Base-by-base conservation (phyloP, 805 yeast species). In the Ogataea pilisensis region DNA sequence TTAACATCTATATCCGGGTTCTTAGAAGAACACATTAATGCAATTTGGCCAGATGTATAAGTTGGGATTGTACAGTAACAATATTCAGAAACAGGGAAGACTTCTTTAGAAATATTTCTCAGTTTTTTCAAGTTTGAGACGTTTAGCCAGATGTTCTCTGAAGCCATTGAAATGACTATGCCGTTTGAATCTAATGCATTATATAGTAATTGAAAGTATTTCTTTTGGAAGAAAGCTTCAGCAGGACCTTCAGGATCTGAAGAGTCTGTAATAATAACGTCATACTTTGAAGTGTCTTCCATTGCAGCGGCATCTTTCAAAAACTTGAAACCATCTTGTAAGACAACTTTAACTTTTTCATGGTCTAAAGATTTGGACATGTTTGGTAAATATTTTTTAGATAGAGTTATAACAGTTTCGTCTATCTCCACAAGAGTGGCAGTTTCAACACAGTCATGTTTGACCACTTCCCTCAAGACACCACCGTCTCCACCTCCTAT, bases 401-500 rank as follows among this genome's bases (percentile, higher is more conserved):
- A 80, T 39, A 85, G 84, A 54, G 81, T 75, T 59, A 90, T 87
- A 44, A 90, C 98, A 33, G 89, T 81, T 68, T 88, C 97, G 60
- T 91, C 99, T 54, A 91, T 91, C 67, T 91, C 99, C 66, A 95
- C 89, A 51, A 91, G 73, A 69, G 85, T 77, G 35, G 95, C 96
- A 67, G 83, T 84, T 65, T 89, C 96, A 41, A 91, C 87, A 45
- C 76, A 64, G 38, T 76, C 80, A 68, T 91, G 96, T 69, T 91
- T 91, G 60, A 89, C 86, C 60, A 90, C 75, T 68, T 91, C 98
- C 69, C 98, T 80, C 58, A 91, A 76, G 38, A 91, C 98, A 67
- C 98, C 98, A 55, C 99, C 99, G 65, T 91, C 99, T 60, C 99
- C 99, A 50, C 99, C 99, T 44, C 99, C 99, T 59, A 91, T 85